These are phyloP conservation scores for Erucastrum elatum DNA, from an alignment of 345 rosid species.

Conservation along the genomic window DNA sequence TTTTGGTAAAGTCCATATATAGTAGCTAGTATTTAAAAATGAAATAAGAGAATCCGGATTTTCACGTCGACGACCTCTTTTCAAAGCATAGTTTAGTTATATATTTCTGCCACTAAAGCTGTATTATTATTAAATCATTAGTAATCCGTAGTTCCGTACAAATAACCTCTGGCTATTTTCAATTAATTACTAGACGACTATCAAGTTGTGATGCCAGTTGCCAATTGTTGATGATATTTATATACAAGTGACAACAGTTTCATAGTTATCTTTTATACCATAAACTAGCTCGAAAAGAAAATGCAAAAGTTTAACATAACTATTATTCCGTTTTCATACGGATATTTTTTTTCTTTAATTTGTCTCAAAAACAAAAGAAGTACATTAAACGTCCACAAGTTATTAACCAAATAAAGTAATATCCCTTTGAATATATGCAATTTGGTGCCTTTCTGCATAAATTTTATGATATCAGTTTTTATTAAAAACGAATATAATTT, in stretches of 20 bases:
- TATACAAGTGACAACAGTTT: conserved; percentile 19
- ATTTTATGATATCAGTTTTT: not conserved
- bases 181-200: not conserved
- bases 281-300: not conserved
- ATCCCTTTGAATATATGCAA: not conserved
- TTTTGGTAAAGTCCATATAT: conserved; percentile 8
- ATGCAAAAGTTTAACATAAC: not conserved
- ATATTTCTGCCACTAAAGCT: not conserved
- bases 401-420: not conserved
- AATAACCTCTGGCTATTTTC: not conserved
- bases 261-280: not conserved
- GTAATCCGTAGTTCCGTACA: conserved; percentile 18
- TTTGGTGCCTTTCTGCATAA: not conserved
- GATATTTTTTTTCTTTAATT: not conserved
- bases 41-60: conserved; percentile 4
- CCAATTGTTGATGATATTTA: not conserved
- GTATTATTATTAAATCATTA: not conserved
- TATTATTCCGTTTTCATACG: not conserved
- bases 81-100: not conserved
- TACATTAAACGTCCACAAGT: not conserved
- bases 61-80: conserved; percentile 25
- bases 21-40: not conserved
- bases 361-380: conserved; percentile 3
- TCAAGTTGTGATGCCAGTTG: conserved; percentile 33
- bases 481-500: not conserved